These are phyloP conservation scores for Sphaerobolus stellatus DNA, from an alignment of 1,284 basidiomycete genomes.

Conservation along the genomic window DNA sequence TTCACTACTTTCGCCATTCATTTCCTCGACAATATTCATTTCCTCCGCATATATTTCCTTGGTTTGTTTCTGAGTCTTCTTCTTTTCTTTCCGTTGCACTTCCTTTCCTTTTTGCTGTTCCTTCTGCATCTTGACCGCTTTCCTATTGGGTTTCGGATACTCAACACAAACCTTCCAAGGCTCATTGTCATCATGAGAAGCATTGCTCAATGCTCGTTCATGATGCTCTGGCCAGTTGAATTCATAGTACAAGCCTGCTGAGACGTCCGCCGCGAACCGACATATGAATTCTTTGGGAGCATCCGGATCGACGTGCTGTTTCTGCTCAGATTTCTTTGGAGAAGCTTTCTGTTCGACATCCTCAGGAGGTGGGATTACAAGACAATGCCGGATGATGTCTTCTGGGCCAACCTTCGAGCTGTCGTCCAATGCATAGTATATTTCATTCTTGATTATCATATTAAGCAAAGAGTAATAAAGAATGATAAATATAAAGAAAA, in stretches of 20 bases:
- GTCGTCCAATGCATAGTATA: slow-evolving; percentile 60
- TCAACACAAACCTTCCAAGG: background rate
- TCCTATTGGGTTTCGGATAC: background rate
- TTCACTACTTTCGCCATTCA: background rate
- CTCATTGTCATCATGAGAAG: background rate
- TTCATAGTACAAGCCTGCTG: slow-evolving; percentile 59
- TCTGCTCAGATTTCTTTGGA: slow-evolving; percentile 12
- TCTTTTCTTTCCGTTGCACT: no score
- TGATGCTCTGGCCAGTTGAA: slow-evolving; percentile 58
- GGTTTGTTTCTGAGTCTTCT: no score
- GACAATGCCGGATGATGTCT: slow-evolving; percentile 52
- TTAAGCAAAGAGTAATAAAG: slow-evolving; percentile 2
- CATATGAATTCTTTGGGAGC: slow-evolving; percentile 46
- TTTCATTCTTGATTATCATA: slow-evolving; percentile 53
- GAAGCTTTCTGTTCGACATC: background rate
- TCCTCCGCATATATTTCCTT: no score
- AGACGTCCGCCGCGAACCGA: slow-evolving; percentile 55
- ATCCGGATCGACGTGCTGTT: slow-evolving; percentile 19
- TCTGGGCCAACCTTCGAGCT: slow-evolving; percentile 49
- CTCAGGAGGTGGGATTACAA: slow-evolving; percentile 35
- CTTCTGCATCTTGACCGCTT: background rate
- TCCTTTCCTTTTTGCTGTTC: background rate
- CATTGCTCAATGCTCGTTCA: slow-evolving; percentile 33
- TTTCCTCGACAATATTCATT: no score
- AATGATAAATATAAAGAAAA: no score